phyloP scores from a whole-genome alignment of 1,284 basidiomycete genomes.

The Ceratobasidium sp. region DNA sequence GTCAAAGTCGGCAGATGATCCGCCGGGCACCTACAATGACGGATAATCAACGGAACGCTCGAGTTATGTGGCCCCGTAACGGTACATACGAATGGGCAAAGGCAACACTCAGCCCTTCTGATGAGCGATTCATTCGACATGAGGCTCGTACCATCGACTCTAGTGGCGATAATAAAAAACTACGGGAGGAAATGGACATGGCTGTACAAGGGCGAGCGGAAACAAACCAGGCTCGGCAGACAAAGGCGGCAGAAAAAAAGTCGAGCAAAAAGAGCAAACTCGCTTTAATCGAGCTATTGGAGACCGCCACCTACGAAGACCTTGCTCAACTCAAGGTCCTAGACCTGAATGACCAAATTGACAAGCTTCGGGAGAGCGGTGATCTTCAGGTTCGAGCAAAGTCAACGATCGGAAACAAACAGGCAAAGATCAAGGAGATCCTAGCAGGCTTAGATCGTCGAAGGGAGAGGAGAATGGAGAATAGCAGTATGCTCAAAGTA shows the following conservation, averaged over 20 bases:
- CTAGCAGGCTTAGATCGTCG: too few relatives aligned
- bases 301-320: constrained; percentile 3
- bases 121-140: not conserved
- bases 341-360: not conserved
- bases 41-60: constrained; percentile 8
- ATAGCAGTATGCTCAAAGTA: too few relatives aligned
- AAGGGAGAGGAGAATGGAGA: too few relatives aligned
- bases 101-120: not conserved
- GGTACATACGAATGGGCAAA: constrained; percentile 11
- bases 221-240: constrained; percentile 3
- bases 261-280: not conserved
- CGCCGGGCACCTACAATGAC: constrained; percentile 16
- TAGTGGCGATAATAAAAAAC: too few relatives aligned
- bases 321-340: constrained; percentile 3
- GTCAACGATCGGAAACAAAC: too few relatives aligned
- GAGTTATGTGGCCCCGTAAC: constrained; percentile 23
- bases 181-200: too few relatives aligned
- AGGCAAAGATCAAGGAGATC: too few relatives aligned
- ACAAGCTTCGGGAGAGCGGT: too few relatives aligned
- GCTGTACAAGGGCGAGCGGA: not conserved
- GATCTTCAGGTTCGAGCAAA: too few relatives aligned
- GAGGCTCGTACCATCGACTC: too few relatives aligned
- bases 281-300: not conserved
- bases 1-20: constrained; percentile 15
- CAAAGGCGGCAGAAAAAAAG: constrained; percentile 4